phyloP scores from a whole-genome alignment of 2,329 filamentous ascomycete species.

The Botrytis elliptica region DNA sequence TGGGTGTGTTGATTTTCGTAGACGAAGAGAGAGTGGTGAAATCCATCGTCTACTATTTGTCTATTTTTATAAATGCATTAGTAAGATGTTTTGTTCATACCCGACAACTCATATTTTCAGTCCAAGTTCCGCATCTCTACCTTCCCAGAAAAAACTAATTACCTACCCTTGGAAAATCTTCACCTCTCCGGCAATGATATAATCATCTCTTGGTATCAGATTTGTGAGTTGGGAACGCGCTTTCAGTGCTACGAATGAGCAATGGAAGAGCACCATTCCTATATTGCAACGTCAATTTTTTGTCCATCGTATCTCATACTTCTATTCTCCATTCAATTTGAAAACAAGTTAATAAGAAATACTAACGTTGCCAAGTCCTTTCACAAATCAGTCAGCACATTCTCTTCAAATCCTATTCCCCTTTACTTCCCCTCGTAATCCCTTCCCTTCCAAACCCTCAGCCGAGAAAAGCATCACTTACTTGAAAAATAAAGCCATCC shows the following conservation, averaged over 20 bases:
- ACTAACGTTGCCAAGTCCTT: constrained; percentile 22
- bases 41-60: constrained; percentile 56
- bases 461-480: constrained; percentile 37
- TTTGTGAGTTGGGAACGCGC: constrained; percentile 48
- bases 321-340: not conserved
- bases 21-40: constrained; percentile 53
- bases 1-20: constrained; percentile 51
- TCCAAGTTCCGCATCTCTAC: not conserved
- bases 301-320: not conserved
- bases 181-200: constrained; percentile 48
- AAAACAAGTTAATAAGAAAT: too few relatives aligned
- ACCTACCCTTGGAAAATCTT: constrained; percentile 57
- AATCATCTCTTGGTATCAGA: constrained; percentile 48
- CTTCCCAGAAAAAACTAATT: not conserved
- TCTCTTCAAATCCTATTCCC: too few relatives aligned
- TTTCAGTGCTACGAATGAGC: constrained; percentile 57
- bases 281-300: not conserved
- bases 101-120: not conserved
- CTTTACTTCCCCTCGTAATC: too few relatives aligned
- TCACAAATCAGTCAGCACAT: not conserved
- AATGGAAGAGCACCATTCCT: constrained; percentile 62
- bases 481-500: constrained; percentile 56
- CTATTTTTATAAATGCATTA: constrained; percentile 39
- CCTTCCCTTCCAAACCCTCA: too few relatives aligned
- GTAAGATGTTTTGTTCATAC: not conserved